Percentiles rank a stretch among this genome's conserved stretches.
Evolutionary conservation across 2,329 filamentous ascomycete genomes (phyloP).

Genomic region (Penicillium sp.): DNA sequence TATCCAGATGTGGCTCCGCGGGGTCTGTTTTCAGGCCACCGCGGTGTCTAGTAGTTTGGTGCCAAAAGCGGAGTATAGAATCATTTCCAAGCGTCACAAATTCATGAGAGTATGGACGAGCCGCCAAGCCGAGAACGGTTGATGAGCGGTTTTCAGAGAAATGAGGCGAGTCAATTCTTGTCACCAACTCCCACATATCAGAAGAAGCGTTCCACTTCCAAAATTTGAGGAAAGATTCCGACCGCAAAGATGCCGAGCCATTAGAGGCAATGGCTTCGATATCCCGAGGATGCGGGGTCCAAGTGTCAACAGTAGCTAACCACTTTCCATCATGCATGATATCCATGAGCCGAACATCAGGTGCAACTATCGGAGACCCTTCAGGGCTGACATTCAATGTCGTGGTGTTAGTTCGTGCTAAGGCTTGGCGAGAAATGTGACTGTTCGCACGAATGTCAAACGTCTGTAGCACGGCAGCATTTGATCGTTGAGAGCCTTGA

Average conservation of each 20-base stretch:
- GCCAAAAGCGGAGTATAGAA: conserved; percentile 75
- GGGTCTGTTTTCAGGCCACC: conserved; percentile 60
- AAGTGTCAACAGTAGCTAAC: conserved; percentile 90
- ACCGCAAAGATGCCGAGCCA: conserved; percentile 33
- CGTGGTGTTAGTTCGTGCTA: conserved; percentile 84
- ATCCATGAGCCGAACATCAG: conserved; percentile 70
- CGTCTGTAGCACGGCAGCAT: conserved; percentile 67
- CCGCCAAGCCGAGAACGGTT: conserved; percentile 68
- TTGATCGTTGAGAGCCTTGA: conserved; percentile 44
- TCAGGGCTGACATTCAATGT: conserved; percentile 73
- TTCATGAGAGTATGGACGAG: conserved; percentile 65
- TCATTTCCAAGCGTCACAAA: conserved; percentile 88
- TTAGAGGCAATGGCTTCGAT: conserved; percentile 54
- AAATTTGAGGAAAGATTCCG: conserved; percentile 83
- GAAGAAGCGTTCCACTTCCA: conserved; percentile 67
- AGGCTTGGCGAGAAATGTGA: conserved; percentile 79
- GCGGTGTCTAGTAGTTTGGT: conserved; percentile 65
- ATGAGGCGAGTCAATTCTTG: conserved; percentile 82
- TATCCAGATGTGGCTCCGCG: conserved; percentile 55
- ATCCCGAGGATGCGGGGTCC: conserved; percentile 72
- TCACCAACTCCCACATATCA: conserved; percentile 69
- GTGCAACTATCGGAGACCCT: conserved; percentile 70
- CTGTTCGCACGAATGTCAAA: conserved; percentile 79
- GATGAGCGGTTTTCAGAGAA: conserved; percentile 52
- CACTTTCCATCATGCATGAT: conserved; percentile 80